Base-by-base conservation (phyloP, 306 rosid genomes). In the Spatholobus suberectus region DNA sequence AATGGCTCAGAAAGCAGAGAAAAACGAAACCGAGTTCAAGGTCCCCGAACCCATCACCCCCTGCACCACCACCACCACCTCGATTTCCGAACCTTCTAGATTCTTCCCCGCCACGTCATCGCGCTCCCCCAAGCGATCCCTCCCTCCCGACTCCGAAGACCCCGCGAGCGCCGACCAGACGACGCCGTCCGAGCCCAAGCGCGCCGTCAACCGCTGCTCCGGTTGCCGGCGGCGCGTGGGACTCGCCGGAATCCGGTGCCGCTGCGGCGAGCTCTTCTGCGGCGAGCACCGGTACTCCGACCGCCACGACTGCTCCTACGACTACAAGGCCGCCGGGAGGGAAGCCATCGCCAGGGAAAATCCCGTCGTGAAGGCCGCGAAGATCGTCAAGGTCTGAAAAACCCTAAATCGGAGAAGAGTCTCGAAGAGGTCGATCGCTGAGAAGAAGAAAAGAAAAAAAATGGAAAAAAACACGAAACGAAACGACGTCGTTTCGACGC, bases 191-290 rank as follows among this genome's bases (percentile, higher is more conserved):
- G 86, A 84, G 17, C 89, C 88, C 1, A 89, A 89, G 81, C 94
- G 97, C 0, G 87, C 75, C 38, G 95, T 92, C 12, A 92, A 86
- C 73, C 92, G 99, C 5, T 96, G 99, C 87, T 92, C 97, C 20
- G 97, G 99, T 0, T 96, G 99, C 49, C 87, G 90, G 27, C 76
- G 88, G 61, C 84, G 93, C 78, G 98, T 96, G 23, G 99, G 99
- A 0, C 86, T 96, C 54, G 94, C 98, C 58, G 98, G 99, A 8
- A 91, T 96, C 80, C 88, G 97, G 3, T 96, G 99, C 81, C 96
- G 99, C 8, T 96, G 99, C 67, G 99, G 99, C 0, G 98, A 96
- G 8, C 93, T 96, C 0, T 96, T 94, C 76, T 96, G 99, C 82
- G 27, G 91, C 0, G 94, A 92, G 57, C 99, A 96, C 38, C 93